Conservation (phyloP, 495 filamentous ascomycete genomes). For the Daldinia childiae region DNA sequence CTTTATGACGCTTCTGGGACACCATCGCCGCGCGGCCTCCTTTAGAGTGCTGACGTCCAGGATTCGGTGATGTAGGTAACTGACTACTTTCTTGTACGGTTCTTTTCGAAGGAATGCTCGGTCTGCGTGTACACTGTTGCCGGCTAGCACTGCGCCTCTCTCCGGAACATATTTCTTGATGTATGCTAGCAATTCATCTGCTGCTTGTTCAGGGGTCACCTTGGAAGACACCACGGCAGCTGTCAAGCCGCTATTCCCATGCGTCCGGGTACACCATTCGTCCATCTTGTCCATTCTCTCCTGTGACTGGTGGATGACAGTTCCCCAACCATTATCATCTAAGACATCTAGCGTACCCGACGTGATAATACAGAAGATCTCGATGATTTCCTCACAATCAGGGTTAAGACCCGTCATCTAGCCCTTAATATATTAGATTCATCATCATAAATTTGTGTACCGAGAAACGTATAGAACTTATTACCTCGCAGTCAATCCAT, state of each 20-base stretch:
- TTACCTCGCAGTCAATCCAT: constrained; percentile 85
- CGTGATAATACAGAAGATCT: constrained; percentile 94
- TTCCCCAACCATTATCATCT: constrained; percentile 80
- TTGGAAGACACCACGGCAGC: constrained; percentile 76
- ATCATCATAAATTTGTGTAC: not conserved
- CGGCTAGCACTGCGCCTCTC: constrained; percentile 77
- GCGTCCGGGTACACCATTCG: constrained; percentile 65
- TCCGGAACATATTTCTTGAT: constrained; percentile 74
- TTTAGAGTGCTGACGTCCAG: constrained; percentile 92
- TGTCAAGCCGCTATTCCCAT: constrained; percentile 80
- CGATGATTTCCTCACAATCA: constrained; percentile 82
- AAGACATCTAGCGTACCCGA: constrained; percentile 78
- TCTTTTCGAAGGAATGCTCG: constrained; percentile 78
- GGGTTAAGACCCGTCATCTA: constrained; percentile 95
- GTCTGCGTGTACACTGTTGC: constrained; percentile 93
- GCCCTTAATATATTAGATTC: constrained; percentile 15
- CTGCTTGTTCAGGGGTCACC: constrained; percentile 75
- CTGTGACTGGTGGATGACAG: constrained; percentile 78
- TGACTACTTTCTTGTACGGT: constrained; percentile 76
- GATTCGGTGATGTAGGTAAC: constrained; percentile 87
- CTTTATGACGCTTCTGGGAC: constrained; percentile 64
- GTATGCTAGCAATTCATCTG: constrained; percentile 77
- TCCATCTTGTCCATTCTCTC: constrained; percentile 79
- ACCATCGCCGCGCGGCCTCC: constrained; percentile 88
- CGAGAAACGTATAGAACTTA: not conserved